Evolutionary conservation across 345 rosid species (phyloP).

Genomic region (Camelina neglecta): DNA sequence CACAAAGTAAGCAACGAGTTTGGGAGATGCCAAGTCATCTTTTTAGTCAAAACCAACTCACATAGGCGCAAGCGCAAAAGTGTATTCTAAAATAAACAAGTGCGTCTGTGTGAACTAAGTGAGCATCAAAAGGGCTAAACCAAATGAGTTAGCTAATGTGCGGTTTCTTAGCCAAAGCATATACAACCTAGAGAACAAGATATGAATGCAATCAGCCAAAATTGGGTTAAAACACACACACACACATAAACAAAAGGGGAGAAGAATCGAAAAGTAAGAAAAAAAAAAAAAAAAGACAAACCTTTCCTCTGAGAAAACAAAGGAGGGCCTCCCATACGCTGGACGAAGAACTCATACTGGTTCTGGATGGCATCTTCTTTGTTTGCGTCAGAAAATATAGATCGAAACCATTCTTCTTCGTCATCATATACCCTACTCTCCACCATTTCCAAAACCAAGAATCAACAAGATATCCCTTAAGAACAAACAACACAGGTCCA

Average conservation of each 20-base stretch:
- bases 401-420: constrained; percentile 87
- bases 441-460: constrained; percentile 2
- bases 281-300: constrained; percentile 15
- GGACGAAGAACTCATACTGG: constrained; percentile 91
- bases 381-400: constrained; percentile 68
- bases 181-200: background rate
- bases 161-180: background rate
- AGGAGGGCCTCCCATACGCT: constrained; percentile 96
- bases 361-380: constrained; percentile 92
- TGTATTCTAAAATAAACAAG: constrained; percentile 11
- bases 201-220: background rate
- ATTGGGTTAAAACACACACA: background rate
- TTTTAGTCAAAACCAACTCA: constrained; percentile 22
- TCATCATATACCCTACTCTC: constrained; percentile 79
- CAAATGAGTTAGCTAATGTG: constrained; percentile 3
- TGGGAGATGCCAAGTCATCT: constrained; percentile 25
- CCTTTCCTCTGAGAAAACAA: constrained; percentile 86
- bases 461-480: background rate
- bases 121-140: background rate
- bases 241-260: background rate
- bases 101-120: background rate
- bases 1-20: constrained; percentile 17
- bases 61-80: background rate
- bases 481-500: background rate
- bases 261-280: background rate